These are phyloP conservation scores for Hygrophorus russula DNA, from an alignment of 768 basidiomycete genomes.

Conservation along the genomic window DNA sequence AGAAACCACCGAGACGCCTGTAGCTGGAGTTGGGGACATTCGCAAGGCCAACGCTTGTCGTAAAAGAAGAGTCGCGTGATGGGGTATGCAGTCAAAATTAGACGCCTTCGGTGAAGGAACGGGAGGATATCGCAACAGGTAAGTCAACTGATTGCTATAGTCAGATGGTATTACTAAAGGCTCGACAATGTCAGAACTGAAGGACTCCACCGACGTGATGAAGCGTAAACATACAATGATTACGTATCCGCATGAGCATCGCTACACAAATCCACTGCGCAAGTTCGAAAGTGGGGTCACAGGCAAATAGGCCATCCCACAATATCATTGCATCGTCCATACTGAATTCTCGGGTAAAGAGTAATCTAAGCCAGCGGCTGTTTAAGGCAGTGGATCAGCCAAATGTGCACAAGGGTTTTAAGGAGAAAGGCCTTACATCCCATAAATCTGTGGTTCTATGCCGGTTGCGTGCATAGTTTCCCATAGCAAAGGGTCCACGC, in stretches of 20 bases:
- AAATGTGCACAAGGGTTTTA: constrained; percentile 3
- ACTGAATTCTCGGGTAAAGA: constrained; percentile 89
- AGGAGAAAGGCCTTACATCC: constrained; percentile 45
- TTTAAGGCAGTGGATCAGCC: not conserved
- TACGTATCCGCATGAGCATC: constrained; percentile 91
- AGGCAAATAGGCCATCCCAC: constrained; percentile 96
- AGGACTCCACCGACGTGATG: constrained; percentile 1
- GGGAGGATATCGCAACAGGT: constrained; percentile 77
- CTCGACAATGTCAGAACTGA: constrained; percentile 9
- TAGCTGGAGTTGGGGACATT: constrained; percentile 59
- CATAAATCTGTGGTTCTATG: constrained; percentile 95
- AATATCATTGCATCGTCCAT: constrained; percentile 72
- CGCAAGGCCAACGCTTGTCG: constrained; percentile 77
- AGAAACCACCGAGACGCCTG: constrained; percentile 66
- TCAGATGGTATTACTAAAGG: constrained; percentile 71
- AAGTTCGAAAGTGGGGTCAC: constrained; percentile 67
- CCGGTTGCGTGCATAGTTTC: constrained; percentile 64
- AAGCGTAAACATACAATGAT: constrained; percentile 51
- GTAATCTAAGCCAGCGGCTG: constrained; percentile 81
- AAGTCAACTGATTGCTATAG: constrained; percentile 77
- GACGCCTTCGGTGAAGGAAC: constrained; percentile 21
- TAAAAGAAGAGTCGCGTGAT: constrained; percentile 61
- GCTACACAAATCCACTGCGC: constrained; percentile 85
- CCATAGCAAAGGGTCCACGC: constrained; percentile 73
- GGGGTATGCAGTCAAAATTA: constrained; percentile 26